Evolutionary conservation across 495 filamentous ascomycete genomes (phyloP).

Genomic region (Podospora australis): DNA sequence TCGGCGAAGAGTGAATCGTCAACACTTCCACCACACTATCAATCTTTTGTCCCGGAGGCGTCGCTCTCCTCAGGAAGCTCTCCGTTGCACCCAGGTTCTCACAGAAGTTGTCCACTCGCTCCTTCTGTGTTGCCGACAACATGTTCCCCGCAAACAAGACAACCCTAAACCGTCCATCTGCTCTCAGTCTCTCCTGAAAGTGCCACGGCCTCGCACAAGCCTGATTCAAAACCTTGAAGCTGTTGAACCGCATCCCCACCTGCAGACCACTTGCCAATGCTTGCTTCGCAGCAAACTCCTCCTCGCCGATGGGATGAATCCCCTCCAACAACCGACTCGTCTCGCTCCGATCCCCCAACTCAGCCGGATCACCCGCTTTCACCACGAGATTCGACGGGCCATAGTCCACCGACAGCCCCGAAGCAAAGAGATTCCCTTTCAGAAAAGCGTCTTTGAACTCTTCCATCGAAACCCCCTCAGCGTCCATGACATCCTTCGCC

Average conservation of each 20-base stretch:
- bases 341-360: constrained; percentile 46
- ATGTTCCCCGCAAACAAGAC: constrained; percentile 62
- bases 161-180: constrained; percentile 59
- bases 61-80: constrained; percentile 38
- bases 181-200: constrained; percentile 36
- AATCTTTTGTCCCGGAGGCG: constrained; percentile 32
- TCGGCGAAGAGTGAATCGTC: constrained; percentile 51
- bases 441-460: constrained; percentile 39
- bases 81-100: constrained; percentile 27
- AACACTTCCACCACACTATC: constrained; percentile 52
- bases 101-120: constrained; percentile 42
- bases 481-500: constrained; percentile 38
- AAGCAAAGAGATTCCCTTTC: constrained; percentile 32
- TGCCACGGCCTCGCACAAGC: constrained; percentile 55
- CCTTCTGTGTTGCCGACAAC: constrained; percentile 30
- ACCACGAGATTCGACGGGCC: constrained; percentile 23
- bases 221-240: constrained; percentile 53
- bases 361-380: constrained; percentile 15
- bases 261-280: constrained; percentile 14
- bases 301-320: constrained; percentile 3
- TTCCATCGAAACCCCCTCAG: constrained; percentile 37
- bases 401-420: constrained; percentile 32
- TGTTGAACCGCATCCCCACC: constrained; percentile 50
- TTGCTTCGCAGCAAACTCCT: constrained; percentile 21
- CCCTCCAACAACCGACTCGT: constrained; percentile 6